These are phyloP conservation scores for Globisporangium cylindrosporum DNA, from an alignment of 352 stramenopile species.

Conservation along the genomic window DNA sequence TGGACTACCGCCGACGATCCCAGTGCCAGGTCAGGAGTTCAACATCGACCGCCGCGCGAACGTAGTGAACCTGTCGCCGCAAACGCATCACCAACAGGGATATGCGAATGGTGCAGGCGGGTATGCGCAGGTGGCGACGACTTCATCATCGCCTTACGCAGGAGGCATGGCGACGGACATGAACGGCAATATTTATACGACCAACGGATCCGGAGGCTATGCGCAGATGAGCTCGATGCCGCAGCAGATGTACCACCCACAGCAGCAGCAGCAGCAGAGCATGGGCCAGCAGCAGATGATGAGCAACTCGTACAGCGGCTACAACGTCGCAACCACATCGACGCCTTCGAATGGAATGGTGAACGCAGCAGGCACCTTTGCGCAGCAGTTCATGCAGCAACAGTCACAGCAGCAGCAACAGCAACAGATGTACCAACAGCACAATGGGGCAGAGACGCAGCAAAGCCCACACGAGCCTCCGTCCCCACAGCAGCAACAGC, in stretches of 20 bases:
- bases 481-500: slow-evolving; percentile 18
- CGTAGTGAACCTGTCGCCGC: slow-evolving; percentile 34
- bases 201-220: slow-evolving; percentile 27
- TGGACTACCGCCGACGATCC: slow-evolving; percentile 30
- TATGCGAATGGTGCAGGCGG: not conserved
- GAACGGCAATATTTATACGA: slow-evolving; percentile 48
- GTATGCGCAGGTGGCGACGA: not conserved
- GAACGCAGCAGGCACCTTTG: slow-evolving; percentile 37
- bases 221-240: slow-evolving; percentile 21
- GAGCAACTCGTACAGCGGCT: slow-evolving; percentile 14
- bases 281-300: slow-evolving; percentile 23
- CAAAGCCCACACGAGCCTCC: slow-evolving; percentile 24
- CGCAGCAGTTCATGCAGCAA: slow-evolving; percentile 33
- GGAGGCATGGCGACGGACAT: slow-evolving; percentile 24
- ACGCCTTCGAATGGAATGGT: slow-evolving; percentile 12
- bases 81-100: slow-evolving; percentile 7
- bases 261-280: slow-evolving; percentile 25
- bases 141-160: slow-evolving; percentile 13
- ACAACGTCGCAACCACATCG: slow-evolving; percentile 12
- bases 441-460: slow-evolving; percentile 16
- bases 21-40: slow-evolving; percentile 29
- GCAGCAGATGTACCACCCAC: slow-evolving; percentile 33
- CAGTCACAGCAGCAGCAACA: slow-evolving; percentile 19
- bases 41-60: slow-evolving; percentile 42
- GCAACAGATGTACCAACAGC: slow-evolving; percentile 14